Base-by-base conservation (phyloP, 345 rosid genomes). In the Chamaenerion angustifolium region DNA sequence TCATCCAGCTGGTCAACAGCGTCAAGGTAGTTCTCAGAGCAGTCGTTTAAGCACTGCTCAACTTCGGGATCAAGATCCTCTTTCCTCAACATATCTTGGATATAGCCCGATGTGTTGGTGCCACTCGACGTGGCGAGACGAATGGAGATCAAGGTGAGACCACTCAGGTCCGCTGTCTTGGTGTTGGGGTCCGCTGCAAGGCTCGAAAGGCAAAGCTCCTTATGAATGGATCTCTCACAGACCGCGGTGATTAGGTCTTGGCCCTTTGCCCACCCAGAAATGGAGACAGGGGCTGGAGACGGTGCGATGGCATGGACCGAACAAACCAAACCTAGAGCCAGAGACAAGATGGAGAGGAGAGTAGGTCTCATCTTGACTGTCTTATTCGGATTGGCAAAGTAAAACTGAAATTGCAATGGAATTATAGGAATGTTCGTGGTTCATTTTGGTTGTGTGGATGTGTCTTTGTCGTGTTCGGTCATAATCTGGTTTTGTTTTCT, bases 1-100 rank as follows among this genome's bases (percentile, higher is more conserved):
- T 75, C 74, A 6, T 81, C 88, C 0, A 86, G 79, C 53, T 81
- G 95, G 19, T 71, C 61, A 13, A 66, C 67, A 0, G 82, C 85
- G 23, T 82, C 87, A 2, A 59, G 12, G 66, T 79, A 83, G 3
- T 43, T 50, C 6, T 83, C 81, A 3, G 58, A 49, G 49, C 94
- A 89, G 56, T 89, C 88, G 1, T 56, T 53, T 17, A 86, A 76
- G 13, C 68, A 64, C 64, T 90, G 83, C 57, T 86, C 71, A 5
- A 66, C 46, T 0, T 61, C 51, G 0, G 87, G 93, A 3, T 65
- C 92, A 43, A 76, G 64, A 19, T 45, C 52, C 0, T 25, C 45
- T 15, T 48, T 48, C 0, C 55, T 50, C 2, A 70, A 64, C 48
- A 56, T 25, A 10, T 59, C 16, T 51, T 68, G 62, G 56, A 81